phyloP scores from a whole-genome alignment of 2,329 filamentous ascomycete genomes.

The Colletotrichum trifolii region DNA sequence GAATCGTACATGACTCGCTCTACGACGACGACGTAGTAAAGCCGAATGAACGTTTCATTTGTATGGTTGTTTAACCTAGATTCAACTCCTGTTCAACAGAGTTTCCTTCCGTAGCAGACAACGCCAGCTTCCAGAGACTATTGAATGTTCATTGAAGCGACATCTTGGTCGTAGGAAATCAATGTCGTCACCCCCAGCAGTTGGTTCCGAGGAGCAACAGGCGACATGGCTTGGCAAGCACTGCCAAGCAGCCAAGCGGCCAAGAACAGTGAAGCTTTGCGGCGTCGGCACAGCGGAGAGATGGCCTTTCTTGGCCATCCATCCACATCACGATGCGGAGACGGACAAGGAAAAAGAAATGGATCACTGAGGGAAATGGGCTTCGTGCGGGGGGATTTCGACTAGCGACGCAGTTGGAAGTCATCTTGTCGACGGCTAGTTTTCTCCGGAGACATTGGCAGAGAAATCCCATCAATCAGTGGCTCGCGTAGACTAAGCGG shows the following conservation, averaged over 20 bases:
- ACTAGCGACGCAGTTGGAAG: slow-evolving; percentile 21
- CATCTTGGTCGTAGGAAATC: not conserved
- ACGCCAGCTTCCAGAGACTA: too few relatives aligned
- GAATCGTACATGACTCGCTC: not conserved
- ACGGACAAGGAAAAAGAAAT: slow-evolving; percentile 11
- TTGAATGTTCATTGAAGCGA: too few relatives aligned
- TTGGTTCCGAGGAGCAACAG: not conserved
- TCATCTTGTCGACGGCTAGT: slow-evolving; percentile 19
- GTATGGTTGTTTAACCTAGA: too few relatives aligned
- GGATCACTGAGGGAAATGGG: slow-evolving; percentile 27
- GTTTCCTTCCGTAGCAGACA: too few relatives aligned
- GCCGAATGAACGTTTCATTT: too few relatives aligned
- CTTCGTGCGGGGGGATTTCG: slow-evolving; percentile 20
- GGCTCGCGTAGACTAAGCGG: not conserved
- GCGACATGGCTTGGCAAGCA: not conserved
- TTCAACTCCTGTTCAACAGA: too few relatives aligned
- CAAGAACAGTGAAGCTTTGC: slow-evolving; percentile 29
- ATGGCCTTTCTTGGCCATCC: slow-evolving; percentile 25
- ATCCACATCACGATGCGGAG: slow-evolving; percentile 14
- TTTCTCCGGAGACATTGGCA: slow-evolving; percentile 25
- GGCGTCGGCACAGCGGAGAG: slow-evolving; percentile 15
- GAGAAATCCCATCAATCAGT: slow-evolving; percentile 34
- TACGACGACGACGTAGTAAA: too few relatives aligned
- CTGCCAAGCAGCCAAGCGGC: slow-evolving; percentile 14
- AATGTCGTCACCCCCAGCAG: not conserved